Conservation (phyloP, 306 rosid species). For the Pueraria montana region DNA sequence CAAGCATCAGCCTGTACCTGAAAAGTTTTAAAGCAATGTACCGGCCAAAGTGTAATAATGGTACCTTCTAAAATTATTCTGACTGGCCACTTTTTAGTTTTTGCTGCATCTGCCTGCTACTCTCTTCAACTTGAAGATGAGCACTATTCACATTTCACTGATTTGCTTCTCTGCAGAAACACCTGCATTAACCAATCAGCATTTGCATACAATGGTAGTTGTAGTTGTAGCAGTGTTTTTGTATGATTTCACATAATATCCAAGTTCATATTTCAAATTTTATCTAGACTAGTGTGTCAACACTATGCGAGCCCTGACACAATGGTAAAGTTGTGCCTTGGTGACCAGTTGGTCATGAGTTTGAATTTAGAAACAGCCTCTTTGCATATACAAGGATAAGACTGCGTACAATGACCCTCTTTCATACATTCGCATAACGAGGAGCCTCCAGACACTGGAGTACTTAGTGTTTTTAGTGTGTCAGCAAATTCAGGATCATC, state of each 20-base stretch:
- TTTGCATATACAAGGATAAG: too few species aligned
- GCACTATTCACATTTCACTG: slow-evolving; percentile 3
- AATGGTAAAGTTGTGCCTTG: too few species aligned
- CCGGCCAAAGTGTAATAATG: slow-evolving; percentile 42
- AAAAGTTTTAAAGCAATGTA: slow-evolving; percentile 16
- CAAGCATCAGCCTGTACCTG: slow-evolving; percentile 38
- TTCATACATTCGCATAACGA: too few species aligned
- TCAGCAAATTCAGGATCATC: slow-evolving; percentile 17
- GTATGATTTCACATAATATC: neutral
- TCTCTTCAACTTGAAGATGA: slow-evolving; percentile 16
- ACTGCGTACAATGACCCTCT: too few species aligned
- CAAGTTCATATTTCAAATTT: neutral
- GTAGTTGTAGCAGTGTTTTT: neutral
- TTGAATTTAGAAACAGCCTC: too few species aligned
- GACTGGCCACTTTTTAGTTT: neutral
- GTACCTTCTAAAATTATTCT: slow-evolving; percentile 38
- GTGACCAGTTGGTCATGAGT: too few species aligned
- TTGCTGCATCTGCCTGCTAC: neutral
- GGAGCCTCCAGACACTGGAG: too few species aligned
- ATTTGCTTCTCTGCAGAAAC: slow-evolving; percentile 16
- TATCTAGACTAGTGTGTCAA: neutral
- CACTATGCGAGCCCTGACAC: too few species aligned
- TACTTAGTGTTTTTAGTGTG: too few species aligned
- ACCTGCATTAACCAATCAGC: neutral
- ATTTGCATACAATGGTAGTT: neutral